phyloP scores from a whole-genome alignment of 345 rosid genomes.

The Acer negundo region DNA sequence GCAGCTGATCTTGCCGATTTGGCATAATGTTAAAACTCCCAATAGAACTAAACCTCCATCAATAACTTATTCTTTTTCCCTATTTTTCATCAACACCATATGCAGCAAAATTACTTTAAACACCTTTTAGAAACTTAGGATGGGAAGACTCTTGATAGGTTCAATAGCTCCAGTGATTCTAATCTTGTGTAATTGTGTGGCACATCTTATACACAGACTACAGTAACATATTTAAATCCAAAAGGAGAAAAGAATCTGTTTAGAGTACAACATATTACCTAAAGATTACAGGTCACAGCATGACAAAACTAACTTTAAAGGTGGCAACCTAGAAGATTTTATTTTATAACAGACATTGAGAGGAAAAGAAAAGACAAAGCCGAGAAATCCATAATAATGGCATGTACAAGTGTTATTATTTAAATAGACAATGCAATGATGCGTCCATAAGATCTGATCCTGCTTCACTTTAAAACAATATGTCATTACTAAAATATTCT shows the following conservation, averaged over 20 bases:
- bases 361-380: not conserved
- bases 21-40: not conserved
- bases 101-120: not conserved
- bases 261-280: not conserved
- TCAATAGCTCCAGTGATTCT: not conserved
- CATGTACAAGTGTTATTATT: not conserved
- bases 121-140: not conserved
- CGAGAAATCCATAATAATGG: not conserved
- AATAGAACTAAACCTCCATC: not conserved
- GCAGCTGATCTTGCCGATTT: not conserved
- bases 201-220: not conserved
- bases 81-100: not conserved
- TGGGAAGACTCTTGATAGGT: not conserved
- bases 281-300: not conserved
- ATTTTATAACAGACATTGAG: not conserved
- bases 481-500: not conserved
- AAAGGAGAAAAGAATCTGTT: not conserved
- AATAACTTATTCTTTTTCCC: not conserved
- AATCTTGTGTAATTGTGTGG: not conserved
- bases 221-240: not conserved
- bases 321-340: not conserved
- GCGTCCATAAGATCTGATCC: not conserved
- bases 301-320: not conserved
- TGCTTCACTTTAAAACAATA: not conserved
- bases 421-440: conserved; percentile 1